A percentile compares a stretch with the other conserved stretches of the same genome.
phyloP scores from a whole-genome alignment of 208 protist species.

The Tetramitus jugosus region DNA sequence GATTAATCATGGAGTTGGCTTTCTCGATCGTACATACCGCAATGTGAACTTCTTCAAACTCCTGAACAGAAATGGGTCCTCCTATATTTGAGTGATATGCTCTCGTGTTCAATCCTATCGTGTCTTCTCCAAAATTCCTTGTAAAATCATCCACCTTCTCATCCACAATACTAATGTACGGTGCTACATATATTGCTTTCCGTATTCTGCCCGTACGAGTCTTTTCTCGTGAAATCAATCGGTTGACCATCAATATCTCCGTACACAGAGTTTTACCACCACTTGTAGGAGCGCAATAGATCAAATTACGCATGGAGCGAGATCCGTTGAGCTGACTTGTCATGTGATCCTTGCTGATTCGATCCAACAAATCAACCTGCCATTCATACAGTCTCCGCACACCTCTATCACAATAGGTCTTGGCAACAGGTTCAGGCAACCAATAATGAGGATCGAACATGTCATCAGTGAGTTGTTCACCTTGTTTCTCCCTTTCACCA shows the following conservation, averaged over 20 bases:
- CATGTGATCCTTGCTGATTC: not conserved
- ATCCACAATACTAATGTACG: slow-evolving; percentile 66
- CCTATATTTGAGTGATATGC: not conserved
- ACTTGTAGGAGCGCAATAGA: slow-evolving; percentile 38
- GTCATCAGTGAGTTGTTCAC: too few species aligned
- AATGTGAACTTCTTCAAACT: slow-evolving; percentile 36
- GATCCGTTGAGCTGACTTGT: too few species aligned
- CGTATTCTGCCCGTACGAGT: not conserved
- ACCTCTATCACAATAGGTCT: too few species aligned
- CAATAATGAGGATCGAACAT: too few species aligned
- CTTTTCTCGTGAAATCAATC: too few species aligned
- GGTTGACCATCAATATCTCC: slow-evolving; percentile 44
- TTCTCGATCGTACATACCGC: slow-evolving; percentile 55
- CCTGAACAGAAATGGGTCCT: slow-evolving; percentile 32
- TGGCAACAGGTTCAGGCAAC: too few species aligned
- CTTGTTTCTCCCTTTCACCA: too few species aligned
- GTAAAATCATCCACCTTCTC: slow-evolving; percentile 59
- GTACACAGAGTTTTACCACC: slow-evolving; percentile 47
- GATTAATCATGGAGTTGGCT: slow-evolving; percentile 42
- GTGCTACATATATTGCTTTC: slow-evolving; percentile 47
- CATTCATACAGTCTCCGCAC: not conserved
- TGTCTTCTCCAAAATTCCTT: not conserved
- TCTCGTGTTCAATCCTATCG: not conserved
- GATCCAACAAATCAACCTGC: not conserved
- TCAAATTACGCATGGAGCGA: too few species aligned